Conservation (phyloP, 495 filamentous ascomycete genomes). For the Trichocladium uniseriatum region DNA sequence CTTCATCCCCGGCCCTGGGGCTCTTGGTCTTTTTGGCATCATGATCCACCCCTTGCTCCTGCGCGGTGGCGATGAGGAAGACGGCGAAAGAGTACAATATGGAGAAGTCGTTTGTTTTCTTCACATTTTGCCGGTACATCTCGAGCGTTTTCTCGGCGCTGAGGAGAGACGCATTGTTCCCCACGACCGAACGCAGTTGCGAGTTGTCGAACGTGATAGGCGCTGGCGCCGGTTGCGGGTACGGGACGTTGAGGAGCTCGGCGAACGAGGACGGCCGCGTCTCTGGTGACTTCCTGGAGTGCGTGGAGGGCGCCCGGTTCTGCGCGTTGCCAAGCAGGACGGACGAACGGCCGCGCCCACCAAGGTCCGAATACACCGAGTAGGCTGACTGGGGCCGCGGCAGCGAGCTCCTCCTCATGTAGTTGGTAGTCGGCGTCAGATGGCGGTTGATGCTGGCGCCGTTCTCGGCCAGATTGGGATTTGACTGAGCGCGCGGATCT, state of each 20-base stretch:
- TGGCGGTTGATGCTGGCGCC: constrained; percentile 44
- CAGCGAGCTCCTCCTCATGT: constrained; percentile 43
- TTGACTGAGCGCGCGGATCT: constrained; percentile 35
- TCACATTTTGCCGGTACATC: constrained; percentile 94
- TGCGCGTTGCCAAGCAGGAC: constrained; percentile 36
- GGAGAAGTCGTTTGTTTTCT: constrained; percentile 83
- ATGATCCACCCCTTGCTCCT: constrained; percentile 47
- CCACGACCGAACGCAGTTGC: constrained; percentile 64
- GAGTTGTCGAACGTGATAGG: constrained; percentile 68
- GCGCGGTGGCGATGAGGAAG: constrained; percentile 80
- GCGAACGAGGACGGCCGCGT: constrained; percentile 71
- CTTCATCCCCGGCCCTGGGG: constrained; percentile 32
- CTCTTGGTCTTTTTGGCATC: constrained; percentile 35
- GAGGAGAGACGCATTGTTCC: constrained; percentile 78
- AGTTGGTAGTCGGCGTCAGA: constrained; percentile 45
- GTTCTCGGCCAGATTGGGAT: constrained; percentile 35
- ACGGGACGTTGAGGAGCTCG: constrained; percentile 79
- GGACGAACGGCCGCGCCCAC: constrained; percentile 51
- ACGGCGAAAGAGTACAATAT: constrained; percentile 93
- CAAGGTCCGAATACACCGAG: constrained; percentile 59
- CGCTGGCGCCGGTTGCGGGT: constrained; percentile 74
- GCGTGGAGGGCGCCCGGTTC: constrained; percentile 49
- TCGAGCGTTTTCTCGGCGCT: constrained; percentile 87
- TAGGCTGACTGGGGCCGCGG: constrained; percentile 62
- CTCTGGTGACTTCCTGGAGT: constrained; percentile 63